Evolutionary conservation across 2,329 filamentous ascomycete genomes (phyloP), one percentile per base, ranked within the genome.

Genomic region (Phyllosticta citriasiana): DNA sequence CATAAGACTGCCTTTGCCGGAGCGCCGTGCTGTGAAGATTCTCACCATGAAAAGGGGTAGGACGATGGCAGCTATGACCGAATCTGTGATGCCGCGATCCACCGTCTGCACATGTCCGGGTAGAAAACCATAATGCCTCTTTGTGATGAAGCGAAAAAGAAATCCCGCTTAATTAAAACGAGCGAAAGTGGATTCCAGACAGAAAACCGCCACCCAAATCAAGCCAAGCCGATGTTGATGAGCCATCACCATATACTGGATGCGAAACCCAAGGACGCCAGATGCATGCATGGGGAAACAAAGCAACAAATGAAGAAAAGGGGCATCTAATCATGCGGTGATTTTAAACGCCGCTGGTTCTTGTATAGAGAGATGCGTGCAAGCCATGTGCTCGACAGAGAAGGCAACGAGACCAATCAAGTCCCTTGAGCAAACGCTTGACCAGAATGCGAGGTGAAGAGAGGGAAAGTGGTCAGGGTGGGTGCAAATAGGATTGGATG

Each of bases 1-100:
- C 53, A 30, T 33, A 33, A 26, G 35, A 51, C 55, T 60, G 10
- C 14, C 2, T 55, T 60, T 53, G 58, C 58, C 58, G 54, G 55
- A 55, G 58, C 58, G 58, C 58, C 58, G 58, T 53, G 58, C 58
- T 60, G 58, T 60, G 51, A 1, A 40, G 33, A 40, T 2, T 16
- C 10, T 40, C 33, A 16, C 33, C 33, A 12, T 10, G 33, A 40
- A 16, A 40, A 40, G 4, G 33, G 33, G 33, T 4, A 3, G 33
- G 27, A 30, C 12, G 33, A 40, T 16, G 33, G 33, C 33, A 40
- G 33, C 33, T 40, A 16, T 4, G 33, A 40, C 33, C 33, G 14
- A 2, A 12, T 16, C 14, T 35, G 9, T 35, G 5, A 16, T 12
- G 33, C 33, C 9, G 33, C 14, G 3, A 35, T 12, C 33, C 9